These are phyloP conservation scores for Malassezia equina DNA, from an alignment of 1,284 basidiomycete species.

Conservation along the genomic window DNA sequence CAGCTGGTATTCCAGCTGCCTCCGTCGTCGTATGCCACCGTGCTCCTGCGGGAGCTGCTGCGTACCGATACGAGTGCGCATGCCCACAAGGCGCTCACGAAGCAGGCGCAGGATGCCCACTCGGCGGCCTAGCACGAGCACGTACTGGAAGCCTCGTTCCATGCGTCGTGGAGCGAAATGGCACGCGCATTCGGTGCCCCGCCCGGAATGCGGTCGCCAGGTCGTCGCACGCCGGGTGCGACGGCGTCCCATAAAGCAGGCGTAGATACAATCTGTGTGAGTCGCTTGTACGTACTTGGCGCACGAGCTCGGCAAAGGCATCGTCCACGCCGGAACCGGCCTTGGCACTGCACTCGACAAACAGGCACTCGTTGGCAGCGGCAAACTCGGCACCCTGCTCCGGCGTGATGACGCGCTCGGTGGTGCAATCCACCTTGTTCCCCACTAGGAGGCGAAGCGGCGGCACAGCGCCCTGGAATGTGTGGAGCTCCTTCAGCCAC, in stretches of 20 bases:
- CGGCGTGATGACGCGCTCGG: conserved; percentile 71
- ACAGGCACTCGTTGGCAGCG: conserved; percentile 65
- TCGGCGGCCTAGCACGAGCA: conserved; percentile 25
- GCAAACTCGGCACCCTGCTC: conserved; percentile 75
- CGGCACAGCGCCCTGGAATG: conserved; percentile 61
- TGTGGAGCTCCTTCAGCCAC: conserved; percentile 91
- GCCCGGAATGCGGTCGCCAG: conserved; percentile 45
- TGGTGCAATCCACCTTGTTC: conserved; percentile 89
- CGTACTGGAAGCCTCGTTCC: conserved; percentile 29
- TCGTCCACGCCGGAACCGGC: conserved; percentile 37
- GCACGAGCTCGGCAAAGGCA: conserved; percentile 45
- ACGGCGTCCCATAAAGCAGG: conserved; percentile 38
- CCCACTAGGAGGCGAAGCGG: conserved; percentile 90
- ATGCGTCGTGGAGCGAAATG: conserved; percentile 23
- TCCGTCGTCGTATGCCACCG: conserved; percentile 41
- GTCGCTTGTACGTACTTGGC: conserved; percentile 17
- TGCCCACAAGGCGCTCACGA: conserved; percentile 10
- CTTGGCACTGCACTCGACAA: conserved; percentile 61
- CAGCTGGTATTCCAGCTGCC: conserved; percentile 36
- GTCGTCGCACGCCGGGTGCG: conserved; percentile 30
- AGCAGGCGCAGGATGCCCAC: not conserved
- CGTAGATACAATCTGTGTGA: conserved; percentile 29
- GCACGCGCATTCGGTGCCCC: conserved; percentile 37
- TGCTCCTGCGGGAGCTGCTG: conserved; percentile 42
- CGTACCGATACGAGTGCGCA: conserved; percentile 35